Base-by-base conservation (phyloP, 2,329 filamentous ascomycete species). In the Cercospora citrullina region DNA sequence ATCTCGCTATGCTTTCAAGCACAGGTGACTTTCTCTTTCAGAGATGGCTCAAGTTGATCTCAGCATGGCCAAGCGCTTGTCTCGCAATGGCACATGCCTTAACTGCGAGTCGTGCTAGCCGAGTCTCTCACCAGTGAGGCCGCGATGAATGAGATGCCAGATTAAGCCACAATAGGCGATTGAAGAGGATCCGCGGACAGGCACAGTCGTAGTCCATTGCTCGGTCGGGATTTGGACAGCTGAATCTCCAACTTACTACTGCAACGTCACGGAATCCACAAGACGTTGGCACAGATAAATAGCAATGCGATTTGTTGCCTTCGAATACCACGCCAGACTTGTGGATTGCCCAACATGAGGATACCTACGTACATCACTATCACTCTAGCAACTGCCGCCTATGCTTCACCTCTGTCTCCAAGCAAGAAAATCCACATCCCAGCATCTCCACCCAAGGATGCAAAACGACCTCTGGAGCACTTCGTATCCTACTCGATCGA, bases 401-500 rank as follows among this genome's bases (percentile, higher is more conserved):
- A 3, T 59, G 18, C 55, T 0, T 59, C 55, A 3, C 55, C 55
- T n/a, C 30, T 33, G 0, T 33, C 55, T 14, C 1, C n/a, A n/a
- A 36, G 28, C 12, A 31, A 31, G 28, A 59, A 9, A 3, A 36
- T 63, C 4, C 2, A 21, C 31, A 12, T 63, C 16, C 18, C 61
- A 33, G 18, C 64, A 16, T 16, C 93, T 96, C 77, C 75, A 12
- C 70, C 74, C 2, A 45, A 63, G 16, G 62, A 67, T 26, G 75
- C 75, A 33, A 77, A 74, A 28, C 67, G 75, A 7, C 76, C 79
- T 10, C 72, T 78, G 33, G 78, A 82, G 55, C 78, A 80, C 7
- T 87, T 86, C 68, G 79, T 87, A 12, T 84, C 83, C 23, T 85
- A 80, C 74, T 85, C 82, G 1, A 84, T 85, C 70, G 84, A 86